phyloP scores from a whole-genome alignment of 192 early-diverging fungal species.

The Gonapodya prolifera region DNA sequence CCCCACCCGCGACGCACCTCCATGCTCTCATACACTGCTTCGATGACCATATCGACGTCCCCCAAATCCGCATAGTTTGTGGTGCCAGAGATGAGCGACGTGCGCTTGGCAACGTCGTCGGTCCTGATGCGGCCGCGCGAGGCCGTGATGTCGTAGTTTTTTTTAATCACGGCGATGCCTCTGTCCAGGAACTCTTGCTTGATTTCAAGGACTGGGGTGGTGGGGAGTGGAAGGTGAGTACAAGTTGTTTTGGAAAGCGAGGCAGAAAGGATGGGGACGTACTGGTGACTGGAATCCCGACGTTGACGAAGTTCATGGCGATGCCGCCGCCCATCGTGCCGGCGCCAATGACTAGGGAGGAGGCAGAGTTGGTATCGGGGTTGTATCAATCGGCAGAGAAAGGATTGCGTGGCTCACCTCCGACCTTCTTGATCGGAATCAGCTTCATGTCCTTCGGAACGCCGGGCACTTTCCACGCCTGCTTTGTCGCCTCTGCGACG shows the following conservation, averaged over 20 bases:
- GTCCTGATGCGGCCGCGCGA: background rate
- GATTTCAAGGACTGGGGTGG: background rate
- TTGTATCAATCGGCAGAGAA: too few relatives aligned
- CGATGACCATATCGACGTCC: background rate
- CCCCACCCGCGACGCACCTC: too few relatives aligned
- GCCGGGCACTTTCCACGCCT: background rate
- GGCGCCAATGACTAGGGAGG: background rate
- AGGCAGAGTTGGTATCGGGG: too few relatives aligned
- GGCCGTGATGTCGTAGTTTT: background rate
- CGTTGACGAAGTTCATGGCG: slow-evolving; percentile 6
- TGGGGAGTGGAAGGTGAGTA: background rate
- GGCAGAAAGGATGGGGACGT: background rate
- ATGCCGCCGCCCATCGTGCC: slow-evolving; percentile 5
- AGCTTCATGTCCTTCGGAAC: background rate
- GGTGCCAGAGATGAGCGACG: background rate
- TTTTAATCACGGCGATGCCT: background rate
- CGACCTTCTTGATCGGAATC: background rate
- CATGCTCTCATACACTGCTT: background rate
- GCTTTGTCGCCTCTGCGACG: background rate
- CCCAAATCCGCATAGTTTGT: background rate
- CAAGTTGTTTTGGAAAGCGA: background rate
- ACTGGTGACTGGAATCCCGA: background rate
- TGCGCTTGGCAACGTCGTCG: slow-evolving; percentile 1
- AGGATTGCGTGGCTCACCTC: too few relatives aligned
- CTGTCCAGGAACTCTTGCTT: background rate